Base-by-base conservation (phyloP, 306 rosid species). In the Crotalaria pallida region DNA sequence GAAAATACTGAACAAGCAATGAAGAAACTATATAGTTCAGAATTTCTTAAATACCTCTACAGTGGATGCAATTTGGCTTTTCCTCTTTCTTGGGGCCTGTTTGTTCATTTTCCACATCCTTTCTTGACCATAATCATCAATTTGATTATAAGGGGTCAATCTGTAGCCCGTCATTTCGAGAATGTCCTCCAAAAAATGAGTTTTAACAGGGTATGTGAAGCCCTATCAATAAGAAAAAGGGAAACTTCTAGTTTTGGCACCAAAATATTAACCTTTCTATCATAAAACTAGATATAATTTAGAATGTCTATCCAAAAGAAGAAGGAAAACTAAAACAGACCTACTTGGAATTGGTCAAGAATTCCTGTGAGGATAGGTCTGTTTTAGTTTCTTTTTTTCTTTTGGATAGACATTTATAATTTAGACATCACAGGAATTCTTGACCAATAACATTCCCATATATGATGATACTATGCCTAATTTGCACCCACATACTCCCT, bases 41-140 rank as follows among this genome's bases (percentile, higher is more conserved):
- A 50, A 74, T 50, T 66, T 69, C 40, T 69, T 11, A 6, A 43
- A 65, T 82, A 95, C 99, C 97, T 89, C 96, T 36, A 91, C 96
- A 45, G 83, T 73, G 8, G 89, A 89, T 78, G 91, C 91, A 80
- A 95, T 95, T 81, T 91, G 96, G 82, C 97, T 91, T 81, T 95
- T 95, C 85, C 97, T 89, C 84, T 91, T 95, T 87, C 96, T 83
- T 47, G 96, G 99, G 41, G 91, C 88, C 70, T 87, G 97, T 74
- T 89, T 95, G 84, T 83, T 83, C 90, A 82, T 76, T 84, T 95
- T 95, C 99, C 98, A 94, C 68, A 69, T 45, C 89, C 81, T 90
- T 52, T 90, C 97, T 83, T 88, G 98, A 68, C 97, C 98, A 78
- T 88, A 90, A 81, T 94, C 97, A 77, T 88, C 98, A 70, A 85